Evolutionary conservation across 148 eudicot genomes (phyloP), one percentile per base, ranked within the genome.

Genomic region (Rhododendron griersonianum): DNA sequence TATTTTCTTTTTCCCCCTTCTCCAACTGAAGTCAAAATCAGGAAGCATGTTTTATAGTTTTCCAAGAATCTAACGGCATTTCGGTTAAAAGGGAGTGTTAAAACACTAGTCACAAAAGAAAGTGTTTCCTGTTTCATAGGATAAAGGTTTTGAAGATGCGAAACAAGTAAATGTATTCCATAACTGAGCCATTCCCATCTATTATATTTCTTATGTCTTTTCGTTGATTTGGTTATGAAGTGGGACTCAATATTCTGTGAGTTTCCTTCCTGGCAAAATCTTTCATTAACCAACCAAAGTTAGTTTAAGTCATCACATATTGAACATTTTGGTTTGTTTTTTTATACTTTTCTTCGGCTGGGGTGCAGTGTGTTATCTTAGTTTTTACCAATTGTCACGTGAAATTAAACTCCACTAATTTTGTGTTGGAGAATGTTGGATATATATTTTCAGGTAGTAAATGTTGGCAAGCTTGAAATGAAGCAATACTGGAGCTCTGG

Each of bases 121-220:
- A 4, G 50, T 53, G 19, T 59, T 61, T 10, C 30, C 33, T 7
- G 57, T 83, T 67, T 86, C 50, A 53, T 76, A 94, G 98, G 95
- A 91, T 28, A 86, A 90, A 86, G 94, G 88, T 78, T 87, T 74
- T 81, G 92, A 92, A 89, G 91, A 89, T 67, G 93, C 93, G 76
- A 94, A 94, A 78, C 90, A 80, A 44, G 86, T 95, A 13, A 84
- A 89, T 48, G 87, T 19, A 78, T 83, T 25, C n/a, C 50, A 78
- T 45, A 18, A 30, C 37, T 33, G 3, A 25, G 50, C 30, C 25
- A 48, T 45, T 78, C 33, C 53, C 33, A 45, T 44, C 5, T 8
- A 6, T 76, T 3, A 6, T 76, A 21, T 65, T 77, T 35, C 18
- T 13, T 21, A 0, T 55, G 16, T 50, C 41, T 86, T 69, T 69